A percentile compares a stretch with the other conserved stretches of the same genome.
Conservation (phyloP, 805 yeast genomes). For the Saccharomycopsis olivae region DNA sequence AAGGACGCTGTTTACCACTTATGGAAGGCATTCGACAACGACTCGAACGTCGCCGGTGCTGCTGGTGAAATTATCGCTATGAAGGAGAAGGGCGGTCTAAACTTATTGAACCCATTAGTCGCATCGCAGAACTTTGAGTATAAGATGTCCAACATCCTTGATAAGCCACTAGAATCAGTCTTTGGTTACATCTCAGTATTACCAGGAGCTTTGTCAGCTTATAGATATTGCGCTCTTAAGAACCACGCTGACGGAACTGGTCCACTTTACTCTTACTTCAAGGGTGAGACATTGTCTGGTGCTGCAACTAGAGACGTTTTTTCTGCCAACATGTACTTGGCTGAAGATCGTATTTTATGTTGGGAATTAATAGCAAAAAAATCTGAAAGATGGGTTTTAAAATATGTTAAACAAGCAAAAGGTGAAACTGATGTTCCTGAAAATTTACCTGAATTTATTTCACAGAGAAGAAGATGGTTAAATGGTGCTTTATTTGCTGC, state of each 20-base stretch:
- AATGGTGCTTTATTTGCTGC: slow-evolving; percentile 98
- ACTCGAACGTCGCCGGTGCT: slow-evolving; percentile 97
- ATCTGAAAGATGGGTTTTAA: slow-evolving; percentile 76
- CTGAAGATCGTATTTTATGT: slow-evolving; percentile 92
- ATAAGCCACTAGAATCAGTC: slow-evolving; percentile 85
- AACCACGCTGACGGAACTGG: slow-evolving; percentile 89
- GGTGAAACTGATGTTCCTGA: slow-evolving; percentile 98
- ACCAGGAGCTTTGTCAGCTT: slow-evolving; percentile 95
- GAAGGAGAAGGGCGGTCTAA: slow-evolving; percentile 82
- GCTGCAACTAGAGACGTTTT: slow-evolving; percentile 64
- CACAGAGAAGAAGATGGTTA: slow-evolving; percentile 97
- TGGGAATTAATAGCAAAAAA: slow-evolving; percentile 91
- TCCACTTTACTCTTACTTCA: slow-evolving; percentile 78
- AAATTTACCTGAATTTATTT: slow-evolving; percentile 82
- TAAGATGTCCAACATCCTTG: slow-evolving; percentile 92
- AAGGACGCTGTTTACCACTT: slow-evolving; percentile 78
- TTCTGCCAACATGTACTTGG: slow-evolving; percentile 93
- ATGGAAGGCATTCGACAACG: slow-evolving; percentile 96
- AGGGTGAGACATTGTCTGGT: slow-evolving; percentile 64
- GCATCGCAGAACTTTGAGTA: slow-evolving; percentile 96
- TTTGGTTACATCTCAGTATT: slow-evolving; percentile 90
- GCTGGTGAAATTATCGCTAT: slow-evolving; percentile 96
- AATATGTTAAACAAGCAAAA: slow-evolving; percentile 83
- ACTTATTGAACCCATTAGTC: slow-evolving; percentile 79
- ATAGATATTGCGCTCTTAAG: slow-evolving; percentile 76